phyloP scores from a whole-genome alignment of 306 rosid species.

The Dalbergia cochinchinensis region DNA sequence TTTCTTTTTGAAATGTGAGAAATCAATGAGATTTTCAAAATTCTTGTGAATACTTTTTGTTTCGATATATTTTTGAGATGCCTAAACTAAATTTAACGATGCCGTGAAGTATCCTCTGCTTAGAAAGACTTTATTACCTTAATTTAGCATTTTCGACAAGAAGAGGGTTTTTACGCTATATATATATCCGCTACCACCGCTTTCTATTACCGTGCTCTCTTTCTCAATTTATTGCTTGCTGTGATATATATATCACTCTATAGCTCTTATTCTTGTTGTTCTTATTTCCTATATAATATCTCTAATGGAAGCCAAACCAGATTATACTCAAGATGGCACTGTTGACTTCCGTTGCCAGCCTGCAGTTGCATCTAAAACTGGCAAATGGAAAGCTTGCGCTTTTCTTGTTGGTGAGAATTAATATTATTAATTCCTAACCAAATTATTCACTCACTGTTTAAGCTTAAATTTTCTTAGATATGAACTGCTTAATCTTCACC shows the following conservation, averaged over 20 bases:
- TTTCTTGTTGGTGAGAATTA: constrained; percentile 82
- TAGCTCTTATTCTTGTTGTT: constrained; percentile 4
- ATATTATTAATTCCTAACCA: not conserved
- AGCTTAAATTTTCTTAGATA: not conserved
- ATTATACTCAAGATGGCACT: constrained; percentile 77
- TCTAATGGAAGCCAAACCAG: constrained; percentile 73
- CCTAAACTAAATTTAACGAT: not conserved
- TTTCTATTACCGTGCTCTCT: constrained; percentile 21
- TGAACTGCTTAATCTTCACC: not conserved
- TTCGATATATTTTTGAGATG: too few relatives aligned
- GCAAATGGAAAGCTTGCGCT: constrained; percentile 98
- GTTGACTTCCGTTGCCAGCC: constrained; percentile 86
- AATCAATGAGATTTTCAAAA: too few relatives aligned
- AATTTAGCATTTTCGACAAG: not conserved
- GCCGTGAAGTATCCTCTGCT: constrained; percentile 14
- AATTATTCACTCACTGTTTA: not conserved
- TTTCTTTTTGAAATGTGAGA: too few relatives aligned
- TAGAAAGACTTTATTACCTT: not conserved
- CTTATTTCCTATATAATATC: not conserved
- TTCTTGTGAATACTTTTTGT: too few relatives aligned
- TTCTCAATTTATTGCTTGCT: constrained; percentile 39
- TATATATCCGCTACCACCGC: constrained; percentile 36
- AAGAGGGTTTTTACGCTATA: not conserved
- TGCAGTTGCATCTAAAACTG: constrained; percentile 79
- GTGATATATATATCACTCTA: constrained; percentile 24